Evolutionary conservation across 2,329 filamentous ascomycete species (phyloP), one percentile per base, ranked within the genome.

Genomic region (Neofusicoccum umdonicola): DNA sequence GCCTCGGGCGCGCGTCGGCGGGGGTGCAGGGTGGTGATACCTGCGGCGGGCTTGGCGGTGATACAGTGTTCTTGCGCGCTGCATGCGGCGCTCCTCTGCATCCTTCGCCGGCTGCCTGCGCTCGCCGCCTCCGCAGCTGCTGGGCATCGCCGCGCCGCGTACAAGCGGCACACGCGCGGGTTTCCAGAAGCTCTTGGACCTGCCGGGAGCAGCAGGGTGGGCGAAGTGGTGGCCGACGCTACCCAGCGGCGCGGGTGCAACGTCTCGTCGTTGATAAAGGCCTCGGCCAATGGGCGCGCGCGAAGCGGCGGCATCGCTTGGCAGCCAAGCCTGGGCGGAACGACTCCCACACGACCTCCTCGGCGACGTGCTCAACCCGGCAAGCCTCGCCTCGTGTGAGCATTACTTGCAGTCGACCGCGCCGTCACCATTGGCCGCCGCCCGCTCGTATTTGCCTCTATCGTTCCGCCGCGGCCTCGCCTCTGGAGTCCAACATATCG

Each of bases 161-260:
- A 39, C n/a, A 17, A 15, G 12, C 50, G 50, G 50, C 50, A 52
- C n/a, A 52, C 15, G 31, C 9, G n/a, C 31, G 50, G 50, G 7
- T 60, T 60, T 60, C 56, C 56, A 60, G 56, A 60, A 60, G 56
- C 12, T 47, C 42, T 60, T 60, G 42, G 56, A 60, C 56, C 56
- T 60, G 56, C 56, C 56, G 56, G 41, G 56, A 34, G 41, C 41
- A 60, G 56, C 42, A 31, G 35, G 56, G 27, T 19, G 56, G 13
- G n/a, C n/a, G 31, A 45, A 4, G 17, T 17, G 35, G 56, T 57
- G 52, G 52, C 52, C 17, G 52, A 39, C 50, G 50, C 37, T 42
- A 22, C n/a, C 35, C 51, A 41, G 51, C 54, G 54, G 54, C 41
- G 41, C 22, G 41, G 19, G 31, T 45, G 54, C 27, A 35, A 58